Evolutionary conservation across 116 monocot species (phyloP).

Genomic region (Papilionanthe hybrid): DNA sequence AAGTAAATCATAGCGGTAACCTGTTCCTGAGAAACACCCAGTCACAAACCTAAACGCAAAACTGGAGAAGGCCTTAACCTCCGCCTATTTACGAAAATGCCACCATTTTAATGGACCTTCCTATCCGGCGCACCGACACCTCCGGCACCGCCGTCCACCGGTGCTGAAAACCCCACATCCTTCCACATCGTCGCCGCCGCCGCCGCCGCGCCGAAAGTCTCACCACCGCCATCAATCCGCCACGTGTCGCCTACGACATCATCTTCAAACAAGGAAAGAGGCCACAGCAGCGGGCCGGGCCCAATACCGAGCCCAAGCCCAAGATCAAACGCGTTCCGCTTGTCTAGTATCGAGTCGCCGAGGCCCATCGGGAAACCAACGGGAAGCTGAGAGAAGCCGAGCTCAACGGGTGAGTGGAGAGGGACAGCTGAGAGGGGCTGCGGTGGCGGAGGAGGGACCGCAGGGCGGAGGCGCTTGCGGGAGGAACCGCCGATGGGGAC

Average conservation of each 20-base stretch:
- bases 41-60: neutral
- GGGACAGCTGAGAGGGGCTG: neutral
- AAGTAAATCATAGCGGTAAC: neutral
- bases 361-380: neutral
- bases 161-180: neutral
- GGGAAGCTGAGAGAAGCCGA: neutral
- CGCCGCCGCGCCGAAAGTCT: neutral
- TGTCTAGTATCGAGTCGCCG: neutral
- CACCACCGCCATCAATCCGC: neutral
- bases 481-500: slow-evolving; percentile 10
- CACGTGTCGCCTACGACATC: slow-evolving; percentile 3
- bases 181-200: neutral
- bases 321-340: neutral
- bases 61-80: neutral
- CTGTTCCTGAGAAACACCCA: slow-evolving; percentile 1
- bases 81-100: neutral
- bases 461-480: slow-evolving; percentile 6
- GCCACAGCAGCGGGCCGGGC: slow-evolving; percentile 4
- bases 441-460: neutral
- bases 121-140: neutral
- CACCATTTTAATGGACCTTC: neutral
- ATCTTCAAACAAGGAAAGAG: neutral
- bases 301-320: slow-evolving; percentile 2
- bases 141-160: neutral
- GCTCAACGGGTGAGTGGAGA: neutral